phyloP scores from a whole-genome alignment of 2,329 filamentous ascomycete genomes.

The Diaporthe longicolla region DNA sequence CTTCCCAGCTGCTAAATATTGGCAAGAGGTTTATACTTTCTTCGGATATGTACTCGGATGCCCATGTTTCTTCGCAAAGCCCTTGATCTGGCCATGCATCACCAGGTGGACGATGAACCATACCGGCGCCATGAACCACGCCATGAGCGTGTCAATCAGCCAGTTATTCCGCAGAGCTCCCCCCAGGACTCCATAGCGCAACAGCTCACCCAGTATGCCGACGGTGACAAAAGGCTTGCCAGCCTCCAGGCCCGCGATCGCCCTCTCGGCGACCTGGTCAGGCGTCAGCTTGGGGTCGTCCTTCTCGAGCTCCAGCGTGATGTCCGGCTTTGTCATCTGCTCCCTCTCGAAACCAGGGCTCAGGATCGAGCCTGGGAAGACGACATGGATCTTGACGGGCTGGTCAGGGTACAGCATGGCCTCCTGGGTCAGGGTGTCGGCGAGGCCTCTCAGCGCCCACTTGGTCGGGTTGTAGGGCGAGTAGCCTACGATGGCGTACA shows the following conservation, averaged over 20 bases:
- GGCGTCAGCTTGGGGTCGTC: constrained; percentile 85
- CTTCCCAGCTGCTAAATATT: background rate
- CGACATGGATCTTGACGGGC: constrained; percentile 81
- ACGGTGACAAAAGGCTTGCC: constrained; percentile 87
- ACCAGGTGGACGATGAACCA: constrained; percentile 72
- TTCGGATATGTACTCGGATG: constrained; percentile 67
- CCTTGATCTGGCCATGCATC: constrained; percentile 70
- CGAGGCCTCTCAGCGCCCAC: constrained; percentile 84
- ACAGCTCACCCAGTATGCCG: constrained; percentile 77
- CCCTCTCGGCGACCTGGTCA: constrained; percentile 79
- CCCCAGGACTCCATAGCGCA: constrained; percentile 75
- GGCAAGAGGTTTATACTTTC: constrained; percentile 43
- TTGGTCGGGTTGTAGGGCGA: constrained; percentile 87
- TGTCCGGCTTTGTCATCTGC: constrained; percentile 81
- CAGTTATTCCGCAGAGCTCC: constrained; percentile 71
- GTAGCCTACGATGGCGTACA: constrained; percentile 87
- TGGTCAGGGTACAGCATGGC: constrained; percentile 84
- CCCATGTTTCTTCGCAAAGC: constrained; percentile 70
- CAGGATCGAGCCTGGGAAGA: constrained; percentile 88
- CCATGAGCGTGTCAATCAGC: constrained; percentile 71
- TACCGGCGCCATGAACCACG: constrained; percentile 66
- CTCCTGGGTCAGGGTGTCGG: constrained; percentile 88
- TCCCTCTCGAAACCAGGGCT: constrained; percentile 83
- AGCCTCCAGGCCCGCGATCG: constrained; percentile 82
- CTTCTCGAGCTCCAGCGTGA: constrained; percentile 85